Evolutionary conservation across 306 rosid species (phyloP).

Genomic region (Malus orientalis): DNA sequence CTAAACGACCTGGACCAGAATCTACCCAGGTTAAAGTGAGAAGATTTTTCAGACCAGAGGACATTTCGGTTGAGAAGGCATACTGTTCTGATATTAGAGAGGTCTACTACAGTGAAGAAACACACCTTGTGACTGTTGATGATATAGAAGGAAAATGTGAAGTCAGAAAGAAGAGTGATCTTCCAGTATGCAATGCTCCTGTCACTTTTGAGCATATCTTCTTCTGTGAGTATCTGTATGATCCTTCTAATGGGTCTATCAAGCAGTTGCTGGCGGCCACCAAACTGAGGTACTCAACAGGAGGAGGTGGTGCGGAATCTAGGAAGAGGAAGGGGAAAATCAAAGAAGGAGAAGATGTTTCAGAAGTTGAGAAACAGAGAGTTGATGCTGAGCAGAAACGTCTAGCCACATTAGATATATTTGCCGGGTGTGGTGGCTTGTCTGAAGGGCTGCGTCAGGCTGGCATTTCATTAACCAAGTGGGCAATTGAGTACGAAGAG

Average conservation of each 20-base stretch:
- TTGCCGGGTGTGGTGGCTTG: slow-evolving; percentile 97
- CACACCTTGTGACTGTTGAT: slow-evolving; percentile 11
- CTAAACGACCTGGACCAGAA: slow-evolving; percentile 31
- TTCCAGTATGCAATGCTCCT: slow-evolving; percentile 21
- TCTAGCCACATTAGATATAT: slow-evolving; percentile 78
- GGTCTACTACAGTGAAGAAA: slow-evolving; percentile 46
- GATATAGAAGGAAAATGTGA: slow-evolving; percentile 43
- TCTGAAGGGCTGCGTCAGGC: slow-evolving; percentile 75
- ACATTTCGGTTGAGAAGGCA: slow-evolving; percentile 63
- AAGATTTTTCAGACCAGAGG: slow-evolving; percentile 90
- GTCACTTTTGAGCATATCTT: slow-evolving; percentile 36
- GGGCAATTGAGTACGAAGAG: slow-evolving; percentile 99
- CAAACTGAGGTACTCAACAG: slow-evolving; percentile 55
- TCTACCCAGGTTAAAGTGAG: slow-evolving; percentile 67
- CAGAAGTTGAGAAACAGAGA: slow-evolving; percentile 33
- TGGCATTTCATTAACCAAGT: slow-evolving; percentile 74
- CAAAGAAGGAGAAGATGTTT: slow-evolving; percentile 58
- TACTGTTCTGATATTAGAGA: slow-evolving; percentile 47
- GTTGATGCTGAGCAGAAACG: slow-evolving; percentile 30
- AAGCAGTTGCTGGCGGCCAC: slow-evolving; percentile 66
- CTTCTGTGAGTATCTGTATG: slow-evolving; percentile 47
- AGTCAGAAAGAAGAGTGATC: slow-evolving; percentile 38
- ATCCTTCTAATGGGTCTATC: slow-evolving; percentile 44
- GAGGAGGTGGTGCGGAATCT: slow-evolving; percentile 44
- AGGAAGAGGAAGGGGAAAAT: slow-evolving; percentile 89